These are phyloP conservation scores for Botrytis cinerea DNA, from an alignment of 2,329 filamentous ascomycete genomes.

Conservation along the genomic window DNA sequence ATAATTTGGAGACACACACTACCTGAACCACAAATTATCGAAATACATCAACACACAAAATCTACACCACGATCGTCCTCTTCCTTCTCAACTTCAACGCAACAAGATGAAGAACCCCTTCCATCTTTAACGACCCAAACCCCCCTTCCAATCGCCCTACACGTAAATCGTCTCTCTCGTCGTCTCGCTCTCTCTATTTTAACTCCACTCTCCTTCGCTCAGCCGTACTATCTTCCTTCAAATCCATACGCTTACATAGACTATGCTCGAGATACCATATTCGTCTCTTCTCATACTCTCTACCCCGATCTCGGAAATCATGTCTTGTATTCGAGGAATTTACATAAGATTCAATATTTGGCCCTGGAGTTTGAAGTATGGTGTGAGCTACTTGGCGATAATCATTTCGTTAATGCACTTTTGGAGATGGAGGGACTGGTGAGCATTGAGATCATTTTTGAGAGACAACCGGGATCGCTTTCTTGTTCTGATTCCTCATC, in stretches of 20 bases:
- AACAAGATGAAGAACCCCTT: neutral
- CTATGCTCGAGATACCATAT: conserved; percentile 2
- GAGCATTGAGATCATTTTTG: neutral
- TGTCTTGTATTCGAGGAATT: conserved; percentile 9
- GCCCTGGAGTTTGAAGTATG: conserved; percentile 1
- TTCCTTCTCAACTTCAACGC: neutral
- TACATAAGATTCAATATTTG: neutral
- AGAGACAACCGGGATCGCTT: neutral
- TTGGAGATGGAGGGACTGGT: conserved; percentile 18
- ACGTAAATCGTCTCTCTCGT: conserved; percentile 13
- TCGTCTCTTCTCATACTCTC: neutral
- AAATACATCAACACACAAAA: neutral
- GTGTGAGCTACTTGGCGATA: conserved; percentile 1
- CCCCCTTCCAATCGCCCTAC: neutral
- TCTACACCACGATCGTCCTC: neutral
- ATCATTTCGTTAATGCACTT: conserved; percentile 18
- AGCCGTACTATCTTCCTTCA: conserved; percentile 16
- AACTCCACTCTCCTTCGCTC: neutral
- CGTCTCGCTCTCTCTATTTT: neutral
- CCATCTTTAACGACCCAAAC: neutral
- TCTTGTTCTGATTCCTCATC: neutral
- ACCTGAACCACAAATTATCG: neutral
- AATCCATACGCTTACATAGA: conserved; percentile 20
- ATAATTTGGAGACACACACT: conserved; percentile 13
- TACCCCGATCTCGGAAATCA: conserved; percentile 1